Evolutionary conservation across 2,329 filamentous ascomycete species (phyloP), one percentile per base, ranked within the genome.

Genomic region (Pseudocercospora macadamiae): DNA sequence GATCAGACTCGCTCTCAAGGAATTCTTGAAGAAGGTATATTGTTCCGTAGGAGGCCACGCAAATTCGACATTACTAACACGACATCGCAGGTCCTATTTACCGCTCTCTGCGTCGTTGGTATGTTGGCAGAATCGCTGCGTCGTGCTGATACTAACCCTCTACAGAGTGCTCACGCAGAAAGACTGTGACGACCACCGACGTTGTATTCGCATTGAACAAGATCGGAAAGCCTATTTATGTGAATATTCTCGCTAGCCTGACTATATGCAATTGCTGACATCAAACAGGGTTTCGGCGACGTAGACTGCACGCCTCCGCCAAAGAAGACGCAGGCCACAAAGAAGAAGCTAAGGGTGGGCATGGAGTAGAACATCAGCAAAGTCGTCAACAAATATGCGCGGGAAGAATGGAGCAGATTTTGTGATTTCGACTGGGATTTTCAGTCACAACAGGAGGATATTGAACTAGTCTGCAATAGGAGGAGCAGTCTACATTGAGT

Each of bases 141-240:
- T 14, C 23, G 4, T 16, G 49, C 8, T 23, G 12, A 49, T 28
- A 10, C 18, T 47, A 4, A 47, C 1, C 19, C 32, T 19, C 18
- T 8, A 23, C 49, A 87, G 85, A 80, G 6, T 77, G 88, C 48
- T 69, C 80, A 0, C 72, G 77, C 0, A 75, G 81, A 0, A 88
- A 88, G 70, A 89, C 87, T 0, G 77, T 89, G 0, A 88, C 85
- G 0, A 76, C 84, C 0, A 70, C 76, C 0, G 86, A 89, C 62
- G 86, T 88, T 5, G 48, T 57, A 7, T 60, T 25, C 19, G 47
- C 53, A 1, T 28, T 62, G 8, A 51, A 57, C 3, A 2, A 19
- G 6, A 49, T 54, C 1, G 57, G 57, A n/a, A 44, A 25, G 25
- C 18, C 56, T 0, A 42, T 62, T 21, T 62, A 59, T 21, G 60